Base-by-base conservation (phyloP, 352 stramenopile genomes). In the Globisporangium echinulatum region DNA sequence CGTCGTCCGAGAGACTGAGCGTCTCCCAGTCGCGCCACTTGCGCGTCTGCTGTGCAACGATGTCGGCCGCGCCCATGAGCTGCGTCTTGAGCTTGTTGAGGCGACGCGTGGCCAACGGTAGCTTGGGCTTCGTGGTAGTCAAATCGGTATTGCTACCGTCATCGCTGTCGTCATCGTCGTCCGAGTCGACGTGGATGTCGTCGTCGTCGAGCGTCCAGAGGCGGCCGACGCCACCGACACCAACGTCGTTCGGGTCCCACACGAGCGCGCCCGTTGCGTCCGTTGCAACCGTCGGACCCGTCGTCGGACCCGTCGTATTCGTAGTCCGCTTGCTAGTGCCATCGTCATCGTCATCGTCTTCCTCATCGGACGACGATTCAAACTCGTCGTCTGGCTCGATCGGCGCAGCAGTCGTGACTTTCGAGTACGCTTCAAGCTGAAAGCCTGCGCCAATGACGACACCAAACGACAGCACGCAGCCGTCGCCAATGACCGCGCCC, bases 141-240 rank as follows among this genome's bases (percentile, higher is more conserved):
- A 2, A 77, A 13, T 36, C n/a, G 46, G 7, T 67, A n/a, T 75
- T 62, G 17, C 71, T 70, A 0, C 83, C 68, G 6, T 80, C 69
- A 4, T 86, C 79, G 14, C 81, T 75, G 46, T 50, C 46, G 1
- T 70, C 63, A 4, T 89, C 76, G 42, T 82, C 83, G 48, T 84
- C 76, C 13, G 69, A 84, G 39, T 91, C 82, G 47, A 86, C 72
- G 60, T 89, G 70, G 64, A 89, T 87, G 38, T 85, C 79, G 52
- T 96, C 85, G 15, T 96, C 87, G 36, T 94, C 85, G 44, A 94
- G 63, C 47, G 82, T 92, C 85, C 85, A 95, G 14, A 93, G 58
- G 5, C 85, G 79, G 14, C 85, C 85, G 8, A 88, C 79, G 19
- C 85, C 85, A 17, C 73, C 76, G 0, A 70, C 66, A 33, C 85